phyloP scores from a whole-genome alignment of 441 rosid species.

The Pelargonium fulgidum region DNA sequence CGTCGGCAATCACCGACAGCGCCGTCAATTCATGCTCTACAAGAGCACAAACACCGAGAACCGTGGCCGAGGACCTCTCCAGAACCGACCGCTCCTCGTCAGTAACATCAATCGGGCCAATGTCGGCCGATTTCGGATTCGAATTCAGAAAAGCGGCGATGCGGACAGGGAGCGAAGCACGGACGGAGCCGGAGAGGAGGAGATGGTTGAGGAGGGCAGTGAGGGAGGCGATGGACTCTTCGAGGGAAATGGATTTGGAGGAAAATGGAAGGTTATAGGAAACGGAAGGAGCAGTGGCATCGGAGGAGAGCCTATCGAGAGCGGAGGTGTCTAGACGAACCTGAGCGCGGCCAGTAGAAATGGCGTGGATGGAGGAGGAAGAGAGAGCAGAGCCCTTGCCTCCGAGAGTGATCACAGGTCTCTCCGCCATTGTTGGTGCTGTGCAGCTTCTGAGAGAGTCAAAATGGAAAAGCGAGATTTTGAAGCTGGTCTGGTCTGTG shows the following conservation, averaged over 20 bases:
- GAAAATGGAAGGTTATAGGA: constrained; percentile 20
- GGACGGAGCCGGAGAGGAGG: constrained; percentile 34
- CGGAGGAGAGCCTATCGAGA: constrained; percentile 8
- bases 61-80: constrained; percentile 30
- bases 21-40: constrained; percentile 49
- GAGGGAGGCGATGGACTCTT: constrained; percentile 50
- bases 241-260: constrained; percentile 24
- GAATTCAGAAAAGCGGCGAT: constrained; percentile 31
- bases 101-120: constrained; percentile 30
- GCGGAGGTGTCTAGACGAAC: constrained; percentile 39
- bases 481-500: too few species aligned
- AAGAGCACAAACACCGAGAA: constrained; percentile 48
- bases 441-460: neutral
- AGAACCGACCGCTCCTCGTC: constrained; percentile 38
- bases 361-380: constrained; percentile 39
- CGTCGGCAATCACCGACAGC: constrained; percentile 46
- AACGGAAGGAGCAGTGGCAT: constrained; percentile 5
- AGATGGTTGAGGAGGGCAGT: constrained; percentile 51
- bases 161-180: constrained; percentile 32
- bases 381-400: constrained; percentile 60
- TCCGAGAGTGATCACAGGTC: constrained; percentile 37
- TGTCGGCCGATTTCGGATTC: constrained; percentile 1
- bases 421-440: constrained; percentile 23
- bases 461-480: too few species aligned
- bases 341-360: constrained; percentile 38